These are phyloP conservation scores for Trichoderma pleuroti DNA, from an alignment of 2,329 filamentous ascomycete genomes.

Conservation along the genomic window DNA sequence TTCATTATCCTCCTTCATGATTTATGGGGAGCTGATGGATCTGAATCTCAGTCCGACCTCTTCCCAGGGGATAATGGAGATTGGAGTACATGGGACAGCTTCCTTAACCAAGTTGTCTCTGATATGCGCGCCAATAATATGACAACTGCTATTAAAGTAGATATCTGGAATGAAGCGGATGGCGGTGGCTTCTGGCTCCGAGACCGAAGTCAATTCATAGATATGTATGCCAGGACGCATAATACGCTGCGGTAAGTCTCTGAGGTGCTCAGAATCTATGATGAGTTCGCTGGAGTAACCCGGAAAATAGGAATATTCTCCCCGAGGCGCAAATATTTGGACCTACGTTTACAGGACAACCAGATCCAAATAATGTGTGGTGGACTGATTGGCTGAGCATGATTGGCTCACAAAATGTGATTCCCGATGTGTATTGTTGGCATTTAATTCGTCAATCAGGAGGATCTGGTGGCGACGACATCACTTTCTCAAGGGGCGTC, in stretches of 20 bases:
- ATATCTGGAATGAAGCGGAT: slow-evolving; percentile 55
- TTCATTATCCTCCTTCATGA: slow-evolving; percentile 48
- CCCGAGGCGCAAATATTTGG: slow-evolving; percentile 14
- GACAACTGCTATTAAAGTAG: slow-evolving; percentile 39
- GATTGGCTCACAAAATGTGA: background rate
- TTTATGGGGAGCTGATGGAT: slow-evolving; percentile 47
- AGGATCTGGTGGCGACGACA: slow-evolving; percentile 10
- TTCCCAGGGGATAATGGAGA: slow-evolving; percentile 50
- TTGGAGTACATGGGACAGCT: slow-evolving; percentile 44
- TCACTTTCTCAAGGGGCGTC: background rate
- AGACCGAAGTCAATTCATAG: slow-evolving; percentile 3
- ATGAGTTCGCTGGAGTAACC: background rate
- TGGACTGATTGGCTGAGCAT: slow-evolving; percentile 14
- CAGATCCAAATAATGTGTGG: slow-evolving; percentile 13
- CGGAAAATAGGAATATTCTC: background rate
- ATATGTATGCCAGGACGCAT: slow-evolving; percentile 3
- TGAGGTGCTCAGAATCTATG: background rate
- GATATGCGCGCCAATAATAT: slow-evolving; percentile 38
- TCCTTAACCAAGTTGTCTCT: slow-evolving; percentile 37
- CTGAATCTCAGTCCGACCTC: slow-evolving; percentile 31
- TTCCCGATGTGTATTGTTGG: slow-evolving; percentile 16
- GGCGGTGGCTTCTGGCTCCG: slow-evolving; percentile 15
- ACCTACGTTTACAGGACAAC: slow-evolving; percentile 10
- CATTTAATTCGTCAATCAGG: slow-evolving; percentile 9
- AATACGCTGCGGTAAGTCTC: background rate